Evolutionary conservation across 75 land plant genomes (phyloP), one percentile per base, ranked within the genome.

Genomic region (Azolla pinnata): DNA sequence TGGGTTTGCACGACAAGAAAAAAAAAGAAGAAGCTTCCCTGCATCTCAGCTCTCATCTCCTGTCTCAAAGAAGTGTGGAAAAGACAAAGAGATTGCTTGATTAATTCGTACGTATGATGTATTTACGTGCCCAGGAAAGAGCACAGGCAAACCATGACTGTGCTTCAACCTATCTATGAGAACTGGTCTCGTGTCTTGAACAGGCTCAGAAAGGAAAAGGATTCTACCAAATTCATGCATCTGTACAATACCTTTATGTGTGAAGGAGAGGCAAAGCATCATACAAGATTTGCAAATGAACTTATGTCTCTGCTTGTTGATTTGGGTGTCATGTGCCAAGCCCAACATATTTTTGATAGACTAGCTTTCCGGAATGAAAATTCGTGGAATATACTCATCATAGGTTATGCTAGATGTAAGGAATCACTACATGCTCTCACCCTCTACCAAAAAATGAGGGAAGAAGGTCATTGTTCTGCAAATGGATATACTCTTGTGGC

Each of bases 261-360:
- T 19, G 33, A 32, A 2, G 42, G 44, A 9, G 4, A 31, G 44
- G 59, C 31, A 38, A 9, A 25, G 2, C 32, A 57, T 57, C 29
- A 29, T n/a, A n/a, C n/a, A 32, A 27, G 8, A 2, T 21, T 57
- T 57, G 59, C 38, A 19, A 57, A 57, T 32, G 16, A 31, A 33
- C 18, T 57, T 27, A 38, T 57, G 2, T n/a, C 59, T 5, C 9
- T 57, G 34, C 59, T 57, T 20, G 44, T 32, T 28, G 59, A 57
- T 31, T 1, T 33, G 31, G 68, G 55, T 25, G 26, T 40, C 25
- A 19, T 63, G 20, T 18, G 14, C 33, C 56, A 50, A 31, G 65
- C 65, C 17, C 55, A 51, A 7, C 19, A 53, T 0, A 38, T 63
- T 49, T 63, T 63, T 51, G 65, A 63, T 31, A 19, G 38, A 20